These are phyloP conservation scores for Kwoniella sp. DNA, from an alignment of 768 basidiomycete genomes.

Conservation along the genomic window DNA sequence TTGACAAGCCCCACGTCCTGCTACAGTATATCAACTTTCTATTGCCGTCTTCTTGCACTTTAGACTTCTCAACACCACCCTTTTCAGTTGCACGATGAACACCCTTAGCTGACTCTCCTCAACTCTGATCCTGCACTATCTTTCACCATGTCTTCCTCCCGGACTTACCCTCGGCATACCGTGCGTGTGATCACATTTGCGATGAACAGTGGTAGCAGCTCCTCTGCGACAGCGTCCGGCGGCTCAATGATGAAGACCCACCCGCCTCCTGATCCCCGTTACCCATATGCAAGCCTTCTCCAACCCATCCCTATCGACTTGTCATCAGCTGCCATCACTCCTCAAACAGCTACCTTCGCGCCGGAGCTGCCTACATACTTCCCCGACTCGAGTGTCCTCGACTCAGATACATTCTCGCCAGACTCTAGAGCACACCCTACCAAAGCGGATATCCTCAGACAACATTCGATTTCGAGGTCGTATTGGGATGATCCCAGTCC, in stretches of 20 bases:
- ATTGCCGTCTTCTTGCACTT: no score
- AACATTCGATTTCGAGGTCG: slow-evolving; percentile 18
- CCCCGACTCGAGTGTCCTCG: slow-evolving; percentile 1
- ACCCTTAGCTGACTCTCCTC: background rate
- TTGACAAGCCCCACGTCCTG: no score
- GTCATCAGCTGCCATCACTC: background rate
- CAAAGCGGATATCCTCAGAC: slow-evolving; percentile 18
- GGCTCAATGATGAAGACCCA: slow-evolving; percentile 9
- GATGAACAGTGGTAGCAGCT: background rate
- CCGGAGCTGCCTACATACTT: background rate
- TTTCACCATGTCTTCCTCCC: background rate
- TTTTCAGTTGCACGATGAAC: background rate
- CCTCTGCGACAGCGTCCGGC: background rate
- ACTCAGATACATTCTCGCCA: background rate
- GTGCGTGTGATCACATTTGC: background rate
- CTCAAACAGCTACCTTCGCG: background rate
- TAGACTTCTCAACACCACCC: no score
- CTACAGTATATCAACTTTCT: no score
- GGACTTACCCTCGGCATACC: background rate
- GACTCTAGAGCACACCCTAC: slow-evolving; percentile 9
- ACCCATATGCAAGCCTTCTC: slow-evolving; percentile 16
- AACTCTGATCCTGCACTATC: background rate
- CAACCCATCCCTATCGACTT: slow-evolving; percentile 16
- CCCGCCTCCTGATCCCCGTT: slow-evolving; percentile 22
- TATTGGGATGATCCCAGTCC: slow-evolving; percentile 25